phyloP scores from a whole-genome alignment of 345 rosid species.

The Hibiscus mutabilis region DNA sequence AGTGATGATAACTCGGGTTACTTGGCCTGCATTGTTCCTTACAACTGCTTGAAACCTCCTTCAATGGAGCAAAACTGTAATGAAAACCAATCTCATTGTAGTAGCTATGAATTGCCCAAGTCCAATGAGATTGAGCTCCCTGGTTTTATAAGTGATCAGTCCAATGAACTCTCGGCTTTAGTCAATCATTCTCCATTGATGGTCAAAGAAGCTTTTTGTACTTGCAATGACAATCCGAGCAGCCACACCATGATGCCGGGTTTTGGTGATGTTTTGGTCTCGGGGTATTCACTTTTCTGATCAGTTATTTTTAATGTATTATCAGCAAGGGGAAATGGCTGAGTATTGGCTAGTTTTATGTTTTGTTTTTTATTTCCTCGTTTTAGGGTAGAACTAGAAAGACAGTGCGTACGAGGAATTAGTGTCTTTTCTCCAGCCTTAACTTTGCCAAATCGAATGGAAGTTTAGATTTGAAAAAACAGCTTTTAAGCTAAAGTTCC shows the following conservation, averaged over 20 bases:
- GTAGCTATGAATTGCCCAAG: constrained; percentile 7
- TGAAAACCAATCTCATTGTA: constrained; percentile 12
- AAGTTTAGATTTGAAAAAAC: background rate
- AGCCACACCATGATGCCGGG: constrained; percentile 12
- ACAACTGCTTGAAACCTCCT: constrained; percentile 79
- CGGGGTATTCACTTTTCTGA: constrained; percentile 38
- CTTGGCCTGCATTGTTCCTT: constrained; percentile 90
- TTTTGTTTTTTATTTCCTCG: background rate
- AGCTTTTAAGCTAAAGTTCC: background rate
- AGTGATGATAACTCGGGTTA: constrained; percentile 61
- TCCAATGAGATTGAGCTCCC: constrained; percentile 8
- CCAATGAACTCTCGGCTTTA: constrained; percentile 52
- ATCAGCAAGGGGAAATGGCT: background rate
- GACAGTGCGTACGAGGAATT: background rate
- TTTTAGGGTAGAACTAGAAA: constrained; percentile 1
- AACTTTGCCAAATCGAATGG: constrained; percentile 4
- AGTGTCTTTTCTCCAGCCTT: background rate
- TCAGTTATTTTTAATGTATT: background rate
- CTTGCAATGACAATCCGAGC: constrained; percentile 6
- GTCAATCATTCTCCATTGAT: constrained; percentile 33
- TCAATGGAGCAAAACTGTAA: constrained; percentile 16
- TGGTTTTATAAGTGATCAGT: constrained; percentile 25
- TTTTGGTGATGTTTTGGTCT: constrained; percentile 40
- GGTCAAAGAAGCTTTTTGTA: constrained; percentile 24
- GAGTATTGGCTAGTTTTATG: background rate